Conservation (phyloP, 495 filamentous ascomycete species). For the Penicillium bialowiezense region DNA sequence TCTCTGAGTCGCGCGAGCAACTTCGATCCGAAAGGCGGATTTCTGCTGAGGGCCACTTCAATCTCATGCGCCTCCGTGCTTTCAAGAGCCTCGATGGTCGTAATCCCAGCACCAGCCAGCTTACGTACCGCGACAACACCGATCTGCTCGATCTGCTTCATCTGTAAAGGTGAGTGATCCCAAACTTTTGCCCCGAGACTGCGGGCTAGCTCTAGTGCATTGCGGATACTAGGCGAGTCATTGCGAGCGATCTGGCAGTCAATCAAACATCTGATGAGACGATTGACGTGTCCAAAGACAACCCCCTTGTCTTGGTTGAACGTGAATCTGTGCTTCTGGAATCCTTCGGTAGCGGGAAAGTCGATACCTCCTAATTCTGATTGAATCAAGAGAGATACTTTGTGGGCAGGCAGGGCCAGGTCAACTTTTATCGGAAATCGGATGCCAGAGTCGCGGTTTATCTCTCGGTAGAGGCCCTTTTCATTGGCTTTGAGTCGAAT, state of each 20-base stretch:
- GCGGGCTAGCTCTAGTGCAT: conserved; percentile 74
- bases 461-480: conserved; percentile 71
- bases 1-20: conserved; percentile 58
- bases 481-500: conserved; percentile 73
- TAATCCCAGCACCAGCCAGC: conserved; percentile 67
- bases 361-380: conserved; percentile 74
- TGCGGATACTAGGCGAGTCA: conserved; percentile 64
- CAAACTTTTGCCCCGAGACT: conserved; percentile 77
- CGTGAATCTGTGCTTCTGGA: conserved; percentile 57
- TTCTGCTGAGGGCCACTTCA: conserved; percentile 71
- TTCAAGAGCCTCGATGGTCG: conserved; percentile 68
- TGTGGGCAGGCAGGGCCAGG: conserved; percentile 69
- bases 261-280: conserved; percentile 78
- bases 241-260: conserved; percentile 72
- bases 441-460: conserved; percentile 73
- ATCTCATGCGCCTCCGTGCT: conserved; percentile 65
- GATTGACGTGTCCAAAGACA: conserved; percentile 71
- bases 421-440: conserved; percentile 80
- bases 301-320: conserved; percentile 65
- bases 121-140: conserved; percentile 77
- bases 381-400: conserved; percentile 85
- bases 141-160: conserved; percentile 84
- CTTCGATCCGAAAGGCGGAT: conserved; percentile 79
- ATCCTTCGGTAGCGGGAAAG: conserved; percentile 60
- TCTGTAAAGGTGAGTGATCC: conserved; percentile 80